Evolutionary conservation across 352 stramenopile species (phyloP).

Genomic region (Globisporangium viniferum): DNA sequence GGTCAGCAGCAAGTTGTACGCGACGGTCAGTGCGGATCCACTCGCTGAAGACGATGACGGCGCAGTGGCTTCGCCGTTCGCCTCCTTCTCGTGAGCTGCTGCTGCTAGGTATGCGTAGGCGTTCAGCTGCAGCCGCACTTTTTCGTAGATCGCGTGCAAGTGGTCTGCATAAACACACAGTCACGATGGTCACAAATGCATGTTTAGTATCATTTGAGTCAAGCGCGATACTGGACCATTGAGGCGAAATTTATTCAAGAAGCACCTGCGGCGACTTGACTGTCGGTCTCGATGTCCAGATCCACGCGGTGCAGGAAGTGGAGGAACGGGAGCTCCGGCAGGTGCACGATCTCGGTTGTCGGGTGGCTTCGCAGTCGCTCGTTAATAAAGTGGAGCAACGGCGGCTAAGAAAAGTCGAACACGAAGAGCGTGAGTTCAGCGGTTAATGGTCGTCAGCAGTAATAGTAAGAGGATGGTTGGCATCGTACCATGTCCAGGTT

Average conservation of each 20-base stretch:
- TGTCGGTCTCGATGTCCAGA: conserved; percentile 31
- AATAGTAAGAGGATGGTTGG: neutral
- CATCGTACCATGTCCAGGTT: conserved; percentile 48
- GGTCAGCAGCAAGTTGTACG: conserved; percentile 82
- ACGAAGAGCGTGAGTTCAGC: neutral
- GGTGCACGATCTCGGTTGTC: conserved; percentile 39
- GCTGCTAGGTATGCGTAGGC: conserved; percentile 27
- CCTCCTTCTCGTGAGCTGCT: conserved; percentile 5
- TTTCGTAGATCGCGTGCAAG: conserved; percentile 42
- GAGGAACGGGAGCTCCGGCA: conserved; percentile 64
- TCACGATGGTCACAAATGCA: neutral
- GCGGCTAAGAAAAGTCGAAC: conserved; percentile 34
- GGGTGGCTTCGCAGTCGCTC: conserved; percentile 37
- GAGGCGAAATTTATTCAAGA: neutral
- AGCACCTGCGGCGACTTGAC: conserved; percentile 39
- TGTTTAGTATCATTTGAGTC: neutral
- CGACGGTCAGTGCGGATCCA: conserved; percentile 27
- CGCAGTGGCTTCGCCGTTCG: neutral
- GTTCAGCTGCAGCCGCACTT: conserved; percentile 49
- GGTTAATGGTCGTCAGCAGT: neutral
- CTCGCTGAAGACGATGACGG: neutral
- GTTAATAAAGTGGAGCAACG: conserved; percentile 72
- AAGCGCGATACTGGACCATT: neutral
- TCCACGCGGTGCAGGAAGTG: conserved; percentile 72
- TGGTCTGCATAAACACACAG: conserved; percentile 20